Evolutionary conservation across 768 basidiomycete genomes (phyloP).

Genomic region (Paxillus involutus): DNA sequence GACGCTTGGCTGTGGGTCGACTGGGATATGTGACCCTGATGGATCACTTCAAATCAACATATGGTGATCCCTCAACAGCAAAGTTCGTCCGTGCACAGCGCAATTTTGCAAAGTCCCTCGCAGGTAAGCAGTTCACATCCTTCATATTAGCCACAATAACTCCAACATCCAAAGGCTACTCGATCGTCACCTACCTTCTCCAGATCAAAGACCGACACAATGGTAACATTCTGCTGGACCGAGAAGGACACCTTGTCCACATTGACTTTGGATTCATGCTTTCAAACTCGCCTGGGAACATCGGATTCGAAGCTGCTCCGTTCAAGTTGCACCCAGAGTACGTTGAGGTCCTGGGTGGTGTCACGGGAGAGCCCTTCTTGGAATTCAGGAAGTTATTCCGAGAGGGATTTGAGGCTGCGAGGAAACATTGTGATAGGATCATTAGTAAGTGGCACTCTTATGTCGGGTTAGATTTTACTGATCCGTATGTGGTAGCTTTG

Average conservation of each 20-base stretch:
- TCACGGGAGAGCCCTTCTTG: conserved; percentile 68
- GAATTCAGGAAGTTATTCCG: conserved; percentile 89
- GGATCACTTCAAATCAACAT: conserved; percentile 91
- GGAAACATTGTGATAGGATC: conserved; percentile 96
- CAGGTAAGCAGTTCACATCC: conserved; percentile 45
- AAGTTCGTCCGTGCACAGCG: conserved; percentile 89
- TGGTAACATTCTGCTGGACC: conserved; percentile 95
- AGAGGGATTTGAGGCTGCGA: conserved; percentile 89
- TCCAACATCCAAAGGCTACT: conserved; percentile 62
- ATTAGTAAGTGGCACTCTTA: conserved; percentile 58
- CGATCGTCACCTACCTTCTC: conserved; percentile 91
- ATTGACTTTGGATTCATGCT: conserved; percentile 99
- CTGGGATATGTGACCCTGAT: conserved; percentile 85
- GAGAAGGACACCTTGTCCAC: conserved; percentile 92
- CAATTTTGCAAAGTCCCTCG: conserved; percentile 91
- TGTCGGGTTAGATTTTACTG: not conserved
- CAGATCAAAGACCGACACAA: conserved; percentile 99
- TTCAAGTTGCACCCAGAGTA: conserved; percentile 97
- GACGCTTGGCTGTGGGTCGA: conserved; percentile 75
- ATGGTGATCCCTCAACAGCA: conserved; percentile 84
- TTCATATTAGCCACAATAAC: not conserved
- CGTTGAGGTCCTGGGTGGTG: conserved; percentile 91
- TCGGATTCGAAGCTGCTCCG: conserved; percentile 98
- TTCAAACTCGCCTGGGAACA: conserved; percentile 94
- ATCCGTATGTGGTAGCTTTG: conserved; percentile 48